Base-by-base conservation (phyloP, 805 yeast genomes). In the Sugiyamaella chiloensis region DNA sequence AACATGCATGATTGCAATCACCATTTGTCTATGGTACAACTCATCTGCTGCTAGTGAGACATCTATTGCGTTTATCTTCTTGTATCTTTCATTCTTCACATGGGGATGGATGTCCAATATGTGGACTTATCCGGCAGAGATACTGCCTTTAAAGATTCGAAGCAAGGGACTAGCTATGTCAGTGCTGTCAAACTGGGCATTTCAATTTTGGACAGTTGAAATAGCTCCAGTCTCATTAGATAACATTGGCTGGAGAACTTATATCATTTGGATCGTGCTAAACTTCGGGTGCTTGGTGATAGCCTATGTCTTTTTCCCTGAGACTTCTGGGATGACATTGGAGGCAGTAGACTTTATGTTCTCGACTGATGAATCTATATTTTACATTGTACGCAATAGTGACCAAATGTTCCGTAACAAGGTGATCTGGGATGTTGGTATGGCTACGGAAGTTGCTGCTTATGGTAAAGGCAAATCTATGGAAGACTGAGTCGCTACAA, bases 161-260 rank as follows among this genome's bases (percentile, higher is more conserved):
- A 69, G 74, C 39, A 70, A 71, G 60, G 76, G 75, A 30, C 51
- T 68, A 44, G 66, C 62, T 42, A 42, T 71, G 35, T 60, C 54
- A 46, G 57, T 53, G 34, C 34, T 56, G n/a, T 31, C 48, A 19
- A 44, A 46, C 32, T 45, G 51, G 36, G 48, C 50, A 3, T 51
- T 57, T 23, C 36, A 52, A 14, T 47, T 62, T 21, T 63, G 59
- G 48, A 60, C 63, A 29, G 62, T 65, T 40, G 65, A 61, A 39
- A 67, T 64, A 16, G 67, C 67, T 37, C 69, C 70, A 9, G 56
- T 65, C 54, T 75, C 72, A 34, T 62, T 70, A 61, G 70, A 63
- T 35, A 67, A 68, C 29, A 65, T 72, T 42, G 61, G 61, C 31
- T 72, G 73, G 72, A 70, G 67, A 54, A 72, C 70, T 60, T 72